Base-by-base conservation (phyloP, 768 basidiomycete genomes). In the Amanita pallidorosea region DNA sequence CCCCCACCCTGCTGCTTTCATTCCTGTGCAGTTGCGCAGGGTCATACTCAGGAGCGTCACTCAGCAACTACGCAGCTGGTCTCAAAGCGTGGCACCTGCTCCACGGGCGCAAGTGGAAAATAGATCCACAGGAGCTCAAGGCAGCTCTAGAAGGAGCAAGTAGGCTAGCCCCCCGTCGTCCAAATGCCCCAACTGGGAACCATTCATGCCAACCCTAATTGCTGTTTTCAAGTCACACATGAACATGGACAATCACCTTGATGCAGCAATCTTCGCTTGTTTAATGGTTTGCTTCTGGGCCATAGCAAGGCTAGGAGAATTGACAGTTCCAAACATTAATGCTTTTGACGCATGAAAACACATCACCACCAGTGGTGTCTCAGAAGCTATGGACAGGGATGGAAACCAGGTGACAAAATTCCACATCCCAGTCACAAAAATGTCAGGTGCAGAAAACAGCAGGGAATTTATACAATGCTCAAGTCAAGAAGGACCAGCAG, bases 21-120 rank as follows among this genome's bases (percentile, higher is more conserved):
- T n/a, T n/a, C n/a, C n/a, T n/a, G n/a, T n/a, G n/a, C 4, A 54
- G 34, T 18, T 46, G 55, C 4, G 59, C 62, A 2, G 70, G 68
- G 3, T 25, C 58, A 0, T 67, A 67, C 54, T 53, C 67, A 5
- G 60, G 60, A 0, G 45, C 33, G 15, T 60, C 69, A 2, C 31
- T 69, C 0, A 25, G 44, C 4, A 71, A 68, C 56, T 68, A 66
- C 51, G n/a, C 67, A 2, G 43, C 49, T 1, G 62, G 58, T 0
- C 52, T 71, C 2, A 54, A 61, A 0, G 67, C 69, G 0, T 73
- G 72, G 70, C 70, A 73, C 56, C 56, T 64, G 18, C 34, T 71
- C 0, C 70, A 73, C 49, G 53, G 54, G 11, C 25, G 49, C 8
- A 13, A 6, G 54, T 55, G 54, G 18, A 27, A 20, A 22, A 57